Conservation (phyloP, 768 basidiomycete genomes). For the Phylloporus scabripes region DNA sequence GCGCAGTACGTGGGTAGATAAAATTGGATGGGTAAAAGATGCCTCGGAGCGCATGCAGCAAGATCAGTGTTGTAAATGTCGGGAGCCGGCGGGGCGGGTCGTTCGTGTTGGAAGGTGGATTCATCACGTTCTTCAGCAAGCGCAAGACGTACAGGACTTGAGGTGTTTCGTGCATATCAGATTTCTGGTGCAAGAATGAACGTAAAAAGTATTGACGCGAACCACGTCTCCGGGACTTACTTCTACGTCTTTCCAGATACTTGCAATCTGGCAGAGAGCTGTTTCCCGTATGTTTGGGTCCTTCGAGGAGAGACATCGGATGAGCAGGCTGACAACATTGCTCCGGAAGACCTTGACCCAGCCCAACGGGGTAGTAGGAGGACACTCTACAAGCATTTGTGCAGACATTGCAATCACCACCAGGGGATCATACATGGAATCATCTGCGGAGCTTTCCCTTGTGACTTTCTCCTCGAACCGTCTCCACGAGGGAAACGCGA, state of each 20-base stretch:
- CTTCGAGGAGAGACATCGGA: constrained; percentile 67
- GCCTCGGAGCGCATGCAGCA: constrained; percentile 75
- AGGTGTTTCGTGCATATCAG: constrained; percentile 71
- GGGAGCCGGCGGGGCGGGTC: constrained; percentile 56
- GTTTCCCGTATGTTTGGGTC: constrained; percentile 54
- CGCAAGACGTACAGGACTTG: constrained; percentile 70
- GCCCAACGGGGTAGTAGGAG: constrained; percentile 50
- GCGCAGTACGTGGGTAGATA: constrained; percentile 79
- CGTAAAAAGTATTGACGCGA: neutral
- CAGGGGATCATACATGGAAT: constrained; percentile 64
- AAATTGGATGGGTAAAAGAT: constrained; percentile 86
- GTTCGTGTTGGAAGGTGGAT: constrained; percentile 38
- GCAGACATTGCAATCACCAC: constrained; percentile 67
- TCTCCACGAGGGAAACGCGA: constrained; percentile 66
- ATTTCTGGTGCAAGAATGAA: constrained; percentile 32
- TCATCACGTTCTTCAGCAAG: constrained; percentile 18
- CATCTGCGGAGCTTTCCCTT: constrained; percentile 27
- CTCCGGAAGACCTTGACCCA: constrained; percentile 87
- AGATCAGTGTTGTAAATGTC: constrained; percentile 71
- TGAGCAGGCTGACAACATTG: constrained; percentile 67
- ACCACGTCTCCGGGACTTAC: constrained; percentile 35
- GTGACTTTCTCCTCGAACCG: constrained; percentile 34
- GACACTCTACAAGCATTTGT: constrained; percentile 55
- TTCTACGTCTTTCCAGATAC: constrained; percentile 55
- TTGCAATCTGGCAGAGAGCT: constrained; percentile 56